These are phyloP conservation scores for Colletotrichum graminicola DNA, from an alignment of 2,329 filamentous ascomycete species.

Conservation along the genomic window DNA sequence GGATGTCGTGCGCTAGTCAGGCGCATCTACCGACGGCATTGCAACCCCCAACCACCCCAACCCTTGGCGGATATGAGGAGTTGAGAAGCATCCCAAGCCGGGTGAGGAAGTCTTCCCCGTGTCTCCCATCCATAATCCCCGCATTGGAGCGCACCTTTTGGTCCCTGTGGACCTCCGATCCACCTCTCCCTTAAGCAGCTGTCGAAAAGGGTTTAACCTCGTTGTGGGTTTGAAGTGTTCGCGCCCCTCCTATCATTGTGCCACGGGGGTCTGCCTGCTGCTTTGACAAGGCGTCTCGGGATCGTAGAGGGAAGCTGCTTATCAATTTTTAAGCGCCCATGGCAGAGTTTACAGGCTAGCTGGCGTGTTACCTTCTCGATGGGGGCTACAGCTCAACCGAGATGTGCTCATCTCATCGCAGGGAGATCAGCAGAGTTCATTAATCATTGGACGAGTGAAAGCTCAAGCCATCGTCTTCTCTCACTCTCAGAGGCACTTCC, in stretches of 20 bases:
- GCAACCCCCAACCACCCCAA: constrained; percentile 7
- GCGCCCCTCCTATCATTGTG: constrained; percentile 28
- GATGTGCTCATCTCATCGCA: constrained; percentile 18
- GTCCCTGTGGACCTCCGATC: constrained; percentile 33
- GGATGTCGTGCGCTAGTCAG: constrained; percentile 36
- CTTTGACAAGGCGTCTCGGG: not conserved
- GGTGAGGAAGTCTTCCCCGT: constrained; percentile 36
- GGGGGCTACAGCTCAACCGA: constrained; percentile 14
- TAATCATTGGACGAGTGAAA: not conserved
- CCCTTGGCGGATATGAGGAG: not conserved
- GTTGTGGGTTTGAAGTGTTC: constrained; percentile 16
- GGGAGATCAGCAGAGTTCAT: not conserved
- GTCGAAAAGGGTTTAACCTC: constrained; percentile 32
- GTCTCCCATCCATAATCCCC: constrained; percentile 16
- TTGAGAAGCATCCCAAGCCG: constrained; percentile 7
- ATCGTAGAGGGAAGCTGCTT: not conserved
- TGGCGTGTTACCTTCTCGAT: constrained; percentile 24
- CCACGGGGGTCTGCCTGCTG: constrained; percentile 18
- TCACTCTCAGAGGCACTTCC: not conserved
- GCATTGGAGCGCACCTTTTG: constrained; percentile 7
- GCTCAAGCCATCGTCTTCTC: not conserved
- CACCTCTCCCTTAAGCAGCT: constrained; percentile 25
- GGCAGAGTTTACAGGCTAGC: constrained; percentile 3
- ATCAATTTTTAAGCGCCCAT: constrained; percentile 11
- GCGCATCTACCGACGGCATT: constrained; percentile 39